phyloP scores from a whole-genome alignment of 805 yeast species.

The Metschnikowia hibisci region DNA sequence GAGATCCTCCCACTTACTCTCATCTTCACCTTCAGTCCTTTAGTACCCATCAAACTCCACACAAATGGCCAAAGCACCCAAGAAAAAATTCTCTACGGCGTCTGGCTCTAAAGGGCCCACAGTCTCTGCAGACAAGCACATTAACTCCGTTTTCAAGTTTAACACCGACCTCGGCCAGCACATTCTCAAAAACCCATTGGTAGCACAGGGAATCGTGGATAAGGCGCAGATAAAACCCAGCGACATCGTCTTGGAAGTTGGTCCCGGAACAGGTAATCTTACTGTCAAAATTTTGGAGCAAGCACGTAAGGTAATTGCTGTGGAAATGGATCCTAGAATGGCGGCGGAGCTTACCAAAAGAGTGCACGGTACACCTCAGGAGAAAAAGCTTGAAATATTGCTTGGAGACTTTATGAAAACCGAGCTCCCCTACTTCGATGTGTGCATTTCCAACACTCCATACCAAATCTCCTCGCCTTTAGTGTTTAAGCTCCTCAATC shows the following conservation, averaged over 20 bases:
- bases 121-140: constrained; percentile 67
- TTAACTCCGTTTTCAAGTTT: constrained; percentile 88
- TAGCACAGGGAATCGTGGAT: constrained; percentile 97
- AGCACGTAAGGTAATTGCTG: constrained; percentile 92
- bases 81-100: constrained; percentile 53
- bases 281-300: constrained; percentile 90
- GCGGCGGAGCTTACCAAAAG: constrained; percentile 97
- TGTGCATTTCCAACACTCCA: constrained; percentile 96
- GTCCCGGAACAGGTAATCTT: constrained; percentile 98
- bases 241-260: constrained; percentile 91
- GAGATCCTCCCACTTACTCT: constrained; percentile 5
- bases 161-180: constrained; percentile 97
- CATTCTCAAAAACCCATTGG: constrained; percentile 90
- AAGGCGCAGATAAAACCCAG: constrained; percentile 91
- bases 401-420: constrained; percentile 96
- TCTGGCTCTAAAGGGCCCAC: constrained; percentile 47
- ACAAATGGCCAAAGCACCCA: constrained; percentile 59
- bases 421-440: constrained; percentile 90
- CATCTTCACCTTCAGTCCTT: neutral
- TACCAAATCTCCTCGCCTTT: constrained; percentile 96
- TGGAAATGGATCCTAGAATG: constrained; percentile 99
- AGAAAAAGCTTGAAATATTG: constrained; percentile 84
- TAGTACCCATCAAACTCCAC: neutral
- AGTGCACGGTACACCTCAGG: constrained; percentile 94
- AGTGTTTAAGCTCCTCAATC: constrained; percentile 86